Conservation (phyloP, 1,284 basidiomycete genomes). For the Stygiomarasmius scandens region DNA sequence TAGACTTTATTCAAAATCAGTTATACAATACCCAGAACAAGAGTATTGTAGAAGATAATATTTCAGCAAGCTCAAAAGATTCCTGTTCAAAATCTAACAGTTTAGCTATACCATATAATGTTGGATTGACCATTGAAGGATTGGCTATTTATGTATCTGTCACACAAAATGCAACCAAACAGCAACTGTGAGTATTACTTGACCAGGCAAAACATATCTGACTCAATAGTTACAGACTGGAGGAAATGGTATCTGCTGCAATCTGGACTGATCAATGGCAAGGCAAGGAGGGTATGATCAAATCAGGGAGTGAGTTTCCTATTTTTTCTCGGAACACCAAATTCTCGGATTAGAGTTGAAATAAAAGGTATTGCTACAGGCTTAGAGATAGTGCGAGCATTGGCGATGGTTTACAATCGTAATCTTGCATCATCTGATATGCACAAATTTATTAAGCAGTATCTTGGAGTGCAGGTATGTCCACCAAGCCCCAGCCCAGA, state of each 20-base stretch:
- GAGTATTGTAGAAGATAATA: constrained; percentile 11
- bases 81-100: no score
- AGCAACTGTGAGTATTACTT: no score
- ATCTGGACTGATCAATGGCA: constrained; percentile 1
- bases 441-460: constrained; percentile 7
- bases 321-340: neutral
- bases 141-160: no score
- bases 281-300: constrained; percentile 8
- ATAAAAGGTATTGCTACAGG: neutral
- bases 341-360: neutral
- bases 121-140: no score
- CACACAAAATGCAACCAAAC: no score
- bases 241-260: no score
- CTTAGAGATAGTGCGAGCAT: constrained; percentile 4
- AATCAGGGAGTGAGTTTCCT: neutral
- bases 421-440: constrained; percentile 9
- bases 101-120: no score
- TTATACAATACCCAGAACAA: constrained; percentile 3
- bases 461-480: constrained; percentile 15
- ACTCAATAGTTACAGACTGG: no score
- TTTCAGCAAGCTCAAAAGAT: neutral
- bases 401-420: constrained; percentile 8
- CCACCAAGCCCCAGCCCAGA: neutral
- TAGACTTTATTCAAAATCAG: constrained; percentile 12
- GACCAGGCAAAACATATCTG: no score